These are phyloP conservation scores for Vicia sativa DNA, from an alignment of 306 rosid species.

Conservation along the genomic window DNA sequence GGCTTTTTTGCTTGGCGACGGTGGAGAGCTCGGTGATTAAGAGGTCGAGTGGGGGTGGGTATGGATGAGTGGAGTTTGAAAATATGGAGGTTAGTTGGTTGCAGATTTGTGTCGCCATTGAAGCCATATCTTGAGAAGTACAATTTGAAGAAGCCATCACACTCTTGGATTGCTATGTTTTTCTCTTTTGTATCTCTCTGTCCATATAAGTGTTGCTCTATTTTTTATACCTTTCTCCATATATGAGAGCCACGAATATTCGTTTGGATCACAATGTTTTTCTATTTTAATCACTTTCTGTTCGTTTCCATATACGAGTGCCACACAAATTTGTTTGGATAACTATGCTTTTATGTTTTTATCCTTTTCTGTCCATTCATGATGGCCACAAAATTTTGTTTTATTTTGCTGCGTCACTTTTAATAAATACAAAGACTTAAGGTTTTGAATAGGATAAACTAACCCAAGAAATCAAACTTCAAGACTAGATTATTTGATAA, in stretches of 20 bases:
- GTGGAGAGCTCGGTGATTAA: conserved; percentile 60
- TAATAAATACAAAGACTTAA: not conserved
- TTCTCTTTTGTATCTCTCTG: not conserved
- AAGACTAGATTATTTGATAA: too few relatives aligned
- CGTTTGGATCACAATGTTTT: not conserved
- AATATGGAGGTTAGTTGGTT: conserved; percentile 66
- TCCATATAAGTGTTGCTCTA: too few relatives aligned
- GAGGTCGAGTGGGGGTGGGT: conserved; percentile 61
- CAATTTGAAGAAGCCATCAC: conserved; percentile 26
- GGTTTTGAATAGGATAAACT: not conserved
- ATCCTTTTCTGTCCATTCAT: too few relatives aligned
- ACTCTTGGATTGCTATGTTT: not conserved
- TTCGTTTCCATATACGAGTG: too few relatives aligned
- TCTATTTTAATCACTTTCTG: too few relatives aligned
- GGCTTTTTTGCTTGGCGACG: conserved; percentile 45
- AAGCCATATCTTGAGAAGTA: conserved; percentile 39
- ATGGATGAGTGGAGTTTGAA: conserved; percentile 63
- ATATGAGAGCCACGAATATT: not conserved
- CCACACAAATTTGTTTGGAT: too few relatives aligned
- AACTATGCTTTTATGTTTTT: too few relatives aligned
- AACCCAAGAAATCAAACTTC: not conserved
- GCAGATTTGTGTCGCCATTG: conserved; percentile 73
- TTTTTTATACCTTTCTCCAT: too few relatives aligned
- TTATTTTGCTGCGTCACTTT: not conserved
- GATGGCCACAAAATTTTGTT: not conserved